Conservation (phyloP, 805 yeast species). For the Tetrapisispora phaffii region DNA sequence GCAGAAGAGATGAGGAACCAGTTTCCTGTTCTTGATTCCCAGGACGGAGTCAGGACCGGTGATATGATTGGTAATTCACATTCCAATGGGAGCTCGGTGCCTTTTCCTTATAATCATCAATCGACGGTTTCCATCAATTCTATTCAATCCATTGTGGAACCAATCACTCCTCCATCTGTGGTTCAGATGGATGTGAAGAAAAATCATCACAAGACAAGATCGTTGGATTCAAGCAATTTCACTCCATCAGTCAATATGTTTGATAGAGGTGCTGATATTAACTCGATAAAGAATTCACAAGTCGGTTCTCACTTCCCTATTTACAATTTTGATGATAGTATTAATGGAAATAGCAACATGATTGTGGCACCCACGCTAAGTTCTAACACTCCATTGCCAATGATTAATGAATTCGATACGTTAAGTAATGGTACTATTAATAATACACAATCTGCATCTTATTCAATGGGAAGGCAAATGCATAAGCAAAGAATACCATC, state of each 20-base stretch:
- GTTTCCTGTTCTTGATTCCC: not conserved
- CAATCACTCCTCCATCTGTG: conserved; percentile 17
- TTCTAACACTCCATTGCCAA: conserved; percentile 15
- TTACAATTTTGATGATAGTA: not conserved
- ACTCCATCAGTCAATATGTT: conserved; percentile 12
- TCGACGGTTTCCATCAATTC: conserved; percentile 25
- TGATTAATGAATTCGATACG: conserved; percentile 29
- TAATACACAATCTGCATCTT: not conserved
- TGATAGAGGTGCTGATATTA: not conserved
- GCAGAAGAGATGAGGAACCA: not conserved
- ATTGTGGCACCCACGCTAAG: not conserved
- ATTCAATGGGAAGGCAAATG: not conserved
- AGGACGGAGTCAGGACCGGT: not conserved
- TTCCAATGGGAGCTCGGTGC: not conserved
- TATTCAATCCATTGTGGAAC: conserved; percentile 16
- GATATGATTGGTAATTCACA: not conserved
- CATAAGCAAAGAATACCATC: not conserved
- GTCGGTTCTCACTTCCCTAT: conserved; percentile 6
- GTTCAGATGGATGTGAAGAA: conserved; percentile 13
- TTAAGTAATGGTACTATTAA: not conserved
- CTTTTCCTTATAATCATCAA: conserved; percentile 14
- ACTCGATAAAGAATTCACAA: conserved; percentile 6
- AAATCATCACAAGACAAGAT: conserved; percentile 25
- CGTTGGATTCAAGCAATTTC: conserved; percentile 25
- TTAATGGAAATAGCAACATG: not conserved